Conservation (phyloP, 2,329 filamentous ascomycete species). For the Aspergillus sp. region DNA sequence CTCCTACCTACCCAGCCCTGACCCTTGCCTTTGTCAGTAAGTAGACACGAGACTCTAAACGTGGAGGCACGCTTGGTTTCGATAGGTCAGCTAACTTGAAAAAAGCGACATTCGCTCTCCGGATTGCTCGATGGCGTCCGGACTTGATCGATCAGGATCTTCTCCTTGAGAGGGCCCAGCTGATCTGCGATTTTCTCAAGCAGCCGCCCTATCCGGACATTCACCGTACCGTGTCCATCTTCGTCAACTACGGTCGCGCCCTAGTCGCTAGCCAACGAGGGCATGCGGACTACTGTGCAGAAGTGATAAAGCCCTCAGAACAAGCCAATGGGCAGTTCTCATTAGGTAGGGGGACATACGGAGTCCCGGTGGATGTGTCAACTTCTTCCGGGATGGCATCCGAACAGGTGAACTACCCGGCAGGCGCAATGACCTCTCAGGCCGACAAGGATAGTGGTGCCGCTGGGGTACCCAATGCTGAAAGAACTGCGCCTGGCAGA, state of each 20-base stretch:
- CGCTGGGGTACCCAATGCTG: constrained; percentile 21
- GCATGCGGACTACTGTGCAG: neutral
- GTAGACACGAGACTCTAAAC: constrained; percentile 15
- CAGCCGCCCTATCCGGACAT: constrained; percentile 42
- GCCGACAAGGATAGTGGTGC: constrained; percentile 20
- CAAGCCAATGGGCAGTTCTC: neutral
- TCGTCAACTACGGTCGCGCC: constrained; percentile 39
- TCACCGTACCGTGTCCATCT: constrained; percentile 41
- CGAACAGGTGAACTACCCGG: constrained; percentile 6
- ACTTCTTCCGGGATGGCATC: neutral
- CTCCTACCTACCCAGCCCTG: constrained; percentile 38
- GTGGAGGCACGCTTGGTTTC: neutral
- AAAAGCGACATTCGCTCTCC: constrained; percentile 36
- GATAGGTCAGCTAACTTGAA: neutral
- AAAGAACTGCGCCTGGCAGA: constrained; percentile 23
- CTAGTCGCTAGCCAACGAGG: constrained; percentile 26
- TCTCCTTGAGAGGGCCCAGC: constrained; percentile 34
- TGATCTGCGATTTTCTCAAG: constrained; percentile 38
- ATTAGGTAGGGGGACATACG: neutral
- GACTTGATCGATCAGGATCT: constrained; percentile 34
- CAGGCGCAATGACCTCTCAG: constrained; percentile 12
- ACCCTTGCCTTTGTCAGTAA: constrained; percentile 41
- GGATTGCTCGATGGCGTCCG: constrained; percentile 38
- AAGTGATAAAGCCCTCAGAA: neutral
- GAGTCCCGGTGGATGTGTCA: neutral